These are phyloP conservation scores for Marchantia polymorpha DNA, from an alignment of 225 moss, liverwort and hornwort species.

Conservation along the genomic window DNA sequence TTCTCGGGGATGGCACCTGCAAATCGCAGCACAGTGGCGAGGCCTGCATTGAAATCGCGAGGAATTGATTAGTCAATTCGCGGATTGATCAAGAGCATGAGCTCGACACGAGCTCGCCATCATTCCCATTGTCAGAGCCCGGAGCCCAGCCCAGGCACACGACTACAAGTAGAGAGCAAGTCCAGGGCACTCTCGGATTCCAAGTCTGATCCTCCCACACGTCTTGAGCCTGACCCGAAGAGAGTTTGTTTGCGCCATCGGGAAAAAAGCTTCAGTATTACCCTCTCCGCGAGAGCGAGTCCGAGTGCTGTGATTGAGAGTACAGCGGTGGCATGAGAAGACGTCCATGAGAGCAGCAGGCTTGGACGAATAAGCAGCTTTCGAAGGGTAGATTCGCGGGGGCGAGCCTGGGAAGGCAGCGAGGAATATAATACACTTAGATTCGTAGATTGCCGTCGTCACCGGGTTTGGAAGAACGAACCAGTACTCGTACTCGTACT, in stretches of 20 bases:
- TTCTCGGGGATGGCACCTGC: background rate
- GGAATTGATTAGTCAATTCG: background rate
- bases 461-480: background rate
- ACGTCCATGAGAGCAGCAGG: background rate
- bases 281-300: background rate
- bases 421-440: background rate
- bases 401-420: background rate
- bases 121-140: background rate
- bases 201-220: background rate
- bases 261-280: background rate
- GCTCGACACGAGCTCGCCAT: background rate
- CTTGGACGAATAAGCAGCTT: background rate
- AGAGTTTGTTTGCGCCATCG: background rate
- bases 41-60: background rate
- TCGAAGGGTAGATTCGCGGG: background rate
- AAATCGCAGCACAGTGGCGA: background rate
- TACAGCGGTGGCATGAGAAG: constrained; percentile 5
- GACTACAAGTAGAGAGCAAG: background rate
- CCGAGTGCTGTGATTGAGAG: background rate
- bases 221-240: background rate
- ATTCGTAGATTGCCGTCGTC: background rate
- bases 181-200: background rate
- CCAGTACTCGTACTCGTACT: background rate
- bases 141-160: background rate
- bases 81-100: background rate